Base-by-base conservation (phyloP, 495 filamentous ascomycete species). In the Aspergillus bertholletiae region DNA sequence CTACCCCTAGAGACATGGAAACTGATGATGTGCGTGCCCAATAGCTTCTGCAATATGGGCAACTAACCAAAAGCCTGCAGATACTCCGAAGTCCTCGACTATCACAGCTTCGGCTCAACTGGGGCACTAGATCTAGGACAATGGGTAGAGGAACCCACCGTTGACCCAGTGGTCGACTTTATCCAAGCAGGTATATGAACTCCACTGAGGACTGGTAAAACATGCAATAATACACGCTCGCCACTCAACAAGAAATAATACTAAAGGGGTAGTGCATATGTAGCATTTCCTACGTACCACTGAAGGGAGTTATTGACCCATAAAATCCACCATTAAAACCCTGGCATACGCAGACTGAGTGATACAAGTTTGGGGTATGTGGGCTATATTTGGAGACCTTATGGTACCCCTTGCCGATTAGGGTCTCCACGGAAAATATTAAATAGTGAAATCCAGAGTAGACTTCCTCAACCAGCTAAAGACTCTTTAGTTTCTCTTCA, bases 31-130 rank as follows among this genome's bases (percentile, higher is more conserved):
- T 97, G 80, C 63, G 70, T 59, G 20, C 39, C 34, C 32, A 4
- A 1, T 20, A 1, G 21, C 8, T 35, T 23, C 21, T 18, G 15
- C 13, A 21, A 49, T 9, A 3, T 13, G 46, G 15, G n/a, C 53
- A 47, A 56, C 57, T 57, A 46, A 63, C 28, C 39, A 51, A 23
- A 18, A 43, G 7, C 11, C n/a, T 53, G 39, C 69, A 97, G 94
- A 90, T 98, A 98, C 80, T 95, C 92, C 46, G 94, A 98, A 70
- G 97, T 98, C 65, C 84, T 98, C 59, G 94, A 98, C 68, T 98
- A 96, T 70, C 95, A 97, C 75, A 96, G 96, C 70, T 82, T 94
- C 53, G 89, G 13, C 28, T 49, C 49, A n/a, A 37, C 15, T 1
- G 48, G 20, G 17, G 18, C 30, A 40, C 48, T 28, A 4, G 32